Conservation (phyloP, 2,329 filamentous ascomycete species). For the Tricladium varicosporioides region DNA sequence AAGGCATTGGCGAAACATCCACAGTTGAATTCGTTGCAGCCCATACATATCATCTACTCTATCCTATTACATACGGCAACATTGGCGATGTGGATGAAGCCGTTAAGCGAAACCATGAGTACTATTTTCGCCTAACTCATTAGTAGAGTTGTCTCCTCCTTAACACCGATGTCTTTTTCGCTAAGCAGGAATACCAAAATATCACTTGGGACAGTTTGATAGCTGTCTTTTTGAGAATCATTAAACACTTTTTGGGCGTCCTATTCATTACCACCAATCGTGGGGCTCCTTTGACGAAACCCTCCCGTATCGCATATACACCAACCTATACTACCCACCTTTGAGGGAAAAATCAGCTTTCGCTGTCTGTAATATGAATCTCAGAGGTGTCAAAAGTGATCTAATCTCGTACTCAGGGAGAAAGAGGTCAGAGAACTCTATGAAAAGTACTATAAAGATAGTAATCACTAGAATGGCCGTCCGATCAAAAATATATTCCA, state of each 20-base stretch:
- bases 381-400: too few relatives aligned
- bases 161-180: conserved; percentile 60
- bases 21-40: too few relatives aligned
- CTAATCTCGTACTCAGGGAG: too few relatives aligned
- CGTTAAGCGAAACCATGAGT: too few relatives aligned
- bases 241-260: conserved; percentile 37
- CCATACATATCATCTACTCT: too few relatives aligned
- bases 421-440: too few relatives aligned
- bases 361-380: conserved; percentile 4
- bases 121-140: conserved; percentile 70
- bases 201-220: conserved; percentile 40
- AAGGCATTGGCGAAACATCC: too few relatives aligned
- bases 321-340: conserved; percentile 18
- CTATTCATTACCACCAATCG: conserved; percentile 37
- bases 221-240: conserved; percentile 33
- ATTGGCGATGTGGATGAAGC: too few relatives aligned
- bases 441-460: too few relatives aligned
- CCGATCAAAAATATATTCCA: too few relatives aligned
- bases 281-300: conserved; percentile 28
- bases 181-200: conserved; percentile 29
- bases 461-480: too few relatives aligned
- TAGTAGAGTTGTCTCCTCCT: conserved; percentile 69
- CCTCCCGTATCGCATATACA: conserved; percentile 30
- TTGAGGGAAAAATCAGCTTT: conserved; percentile 22
- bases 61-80: too few relatives aligned